Base-by-base conservation (phyloP, 345 rosid genomes). In the Raphanus sativus region DNA sequence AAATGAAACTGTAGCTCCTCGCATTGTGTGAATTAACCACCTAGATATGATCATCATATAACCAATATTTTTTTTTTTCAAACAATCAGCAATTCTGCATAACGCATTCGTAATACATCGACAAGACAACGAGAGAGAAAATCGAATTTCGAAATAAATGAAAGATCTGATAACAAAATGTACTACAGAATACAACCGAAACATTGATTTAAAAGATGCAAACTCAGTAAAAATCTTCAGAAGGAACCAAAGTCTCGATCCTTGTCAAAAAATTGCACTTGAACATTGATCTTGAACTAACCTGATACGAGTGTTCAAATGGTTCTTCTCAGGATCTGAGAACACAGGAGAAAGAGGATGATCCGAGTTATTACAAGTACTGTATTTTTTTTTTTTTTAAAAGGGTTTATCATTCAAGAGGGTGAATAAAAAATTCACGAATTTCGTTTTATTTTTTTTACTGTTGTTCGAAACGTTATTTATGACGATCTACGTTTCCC, bases 321-420 rank as follows among this genome's bases (percentile, higher is more conserved):
- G 29, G 24, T 50, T 73, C 74, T 52, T 67, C 74, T 26, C 28
- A 74, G 63, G 82, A 79, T 79, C 82, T 79, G 75, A 62, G 82
- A 67, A 67, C 21, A 21, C 74, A 55, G 63, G 36, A 40, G 65
- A 12, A 70, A 62, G 82, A 73, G 59, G 74, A 67, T 78, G 77
- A 78, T 78, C 81, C 3, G 67, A 60, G 67, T 24, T 71, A 58
- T 40, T 71, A 65, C 54, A 58, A 59, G 45, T 72, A 64, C 21
- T 54, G 24, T 15, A 58, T n/a, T 65, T 65, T 34, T 34, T 34
- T 4, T 71, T 78, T 34, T 34, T 6, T 7, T 9, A 70, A 48
- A 67, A 77, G 81, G 77, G 67, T 34, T 78, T 71, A 78, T 72
- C 68, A 72, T 38, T 38, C 12, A 38, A 71, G 34, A 69, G 81